A percentile compares a stretch with the other conserved stretches of the same genome.
Evolutionary conservation across 352 stramenopile species (phyloP).

Genomic region (Globisporangium echinulatum): DNA sequence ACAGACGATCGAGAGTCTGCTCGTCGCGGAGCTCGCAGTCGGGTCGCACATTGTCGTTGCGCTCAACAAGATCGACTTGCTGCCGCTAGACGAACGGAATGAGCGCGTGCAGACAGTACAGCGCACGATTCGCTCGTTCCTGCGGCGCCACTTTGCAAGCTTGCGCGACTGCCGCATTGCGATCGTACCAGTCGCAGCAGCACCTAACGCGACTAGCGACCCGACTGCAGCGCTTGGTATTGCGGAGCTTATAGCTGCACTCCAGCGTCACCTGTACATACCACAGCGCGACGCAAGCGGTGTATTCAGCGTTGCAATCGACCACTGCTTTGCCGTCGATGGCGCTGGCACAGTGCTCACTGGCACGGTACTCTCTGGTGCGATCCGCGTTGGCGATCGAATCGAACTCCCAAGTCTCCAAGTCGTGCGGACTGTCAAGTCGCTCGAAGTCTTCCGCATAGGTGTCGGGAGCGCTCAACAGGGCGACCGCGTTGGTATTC

Average conservation of each 20-base stretch:
- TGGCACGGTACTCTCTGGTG: constrained; percentile 88
- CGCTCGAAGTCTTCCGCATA: constrained; percentile 96
- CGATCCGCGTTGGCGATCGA: constrained; percentile 84
- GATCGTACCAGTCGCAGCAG: constrained; percentile 84
- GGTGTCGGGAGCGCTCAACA: constrained; percentile 74
- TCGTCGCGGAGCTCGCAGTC: constrained; percentile 92
- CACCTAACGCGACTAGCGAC: constrained; percentile 3
- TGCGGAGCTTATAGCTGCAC: constrained; percentile 46
- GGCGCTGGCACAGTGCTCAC: constrained; percentile 98
- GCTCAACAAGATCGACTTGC: constrained; percentile 97
- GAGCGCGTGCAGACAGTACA: constrained; percentile 55
- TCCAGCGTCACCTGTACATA: constrained; percentile 27
- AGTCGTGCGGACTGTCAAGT: constrained; percentile 94
- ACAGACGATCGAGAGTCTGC: constrained; percentile 97
- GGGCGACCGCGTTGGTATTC: constrained; percentile 96
- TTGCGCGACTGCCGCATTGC: constrained; percentile 23
- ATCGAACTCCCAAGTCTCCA: constrained; percentile 89
- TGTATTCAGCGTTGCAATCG: constrained; percentile 92
- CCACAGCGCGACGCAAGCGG: constrained; percentile 36
- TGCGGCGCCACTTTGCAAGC: constrained; percentile 17
- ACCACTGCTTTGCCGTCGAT: constrained; percentile 98
- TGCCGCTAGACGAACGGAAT: constrained; percentile 63
- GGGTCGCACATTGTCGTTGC: constrained; percentile 87
- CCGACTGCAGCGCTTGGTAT: constrained; percentile 43
- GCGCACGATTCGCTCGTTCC: constrained; percentile 50